A percentile compares a stretch with the other conserved stretches of the same genome.
These are phyloP conservation scores for Trichoderma atroviride DNA, from an alignment of 2,329 filamentous ascomycete genomes.

Conservation along the genomic window DNA sequence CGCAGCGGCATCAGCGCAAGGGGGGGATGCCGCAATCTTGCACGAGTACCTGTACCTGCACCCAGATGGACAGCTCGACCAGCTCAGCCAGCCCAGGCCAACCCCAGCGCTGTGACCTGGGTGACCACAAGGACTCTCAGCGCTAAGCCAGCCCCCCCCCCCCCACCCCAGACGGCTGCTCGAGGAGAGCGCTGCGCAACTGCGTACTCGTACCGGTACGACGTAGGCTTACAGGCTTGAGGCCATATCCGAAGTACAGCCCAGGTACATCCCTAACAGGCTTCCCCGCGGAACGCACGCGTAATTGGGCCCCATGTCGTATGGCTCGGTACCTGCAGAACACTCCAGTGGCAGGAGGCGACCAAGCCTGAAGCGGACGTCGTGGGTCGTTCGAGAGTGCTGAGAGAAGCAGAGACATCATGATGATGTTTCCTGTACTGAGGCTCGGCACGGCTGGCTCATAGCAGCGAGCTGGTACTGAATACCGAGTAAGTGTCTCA, in stretches of 20 bases:
- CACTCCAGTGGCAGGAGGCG: not conserved
- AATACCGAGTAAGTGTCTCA: not conserved
- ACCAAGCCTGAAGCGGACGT: constrained; percentile 16
- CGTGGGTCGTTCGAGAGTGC: constrained; percentile 15
- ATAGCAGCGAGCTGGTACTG: not conserved
- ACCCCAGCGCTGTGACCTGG: not conserved
- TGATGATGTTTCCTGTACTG: constrained; percentile 10
- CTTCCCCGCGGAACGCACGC: constrained; percentile 26
- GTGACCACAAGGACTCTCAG: constrained; percentile 4
- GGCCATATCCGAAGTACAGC: constrained; percentile 8
- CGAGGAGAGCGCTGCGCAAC: not conserved
- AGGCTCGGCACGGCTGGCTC: not conserved
- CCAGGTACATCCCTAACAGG: constrained; percentile 26
- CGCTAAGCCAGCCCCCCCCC: constrained; percentile 13
- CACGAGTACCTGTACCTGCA: not conserved
- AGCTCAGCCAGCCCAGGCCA: not conserved
- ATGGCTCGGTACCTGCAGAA: constrained; percentile 25
- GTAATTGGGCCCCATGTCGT: constrained; percentile 12
- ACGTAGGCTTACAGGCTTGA: not conserved
- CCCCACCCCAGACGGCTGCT: constrained; percentile 5
- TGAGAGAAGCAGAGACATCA: constrained; percentile 7
- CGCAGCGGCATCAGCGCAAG: constrained; percentile 24
- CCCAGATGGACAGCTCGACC: not conserved
- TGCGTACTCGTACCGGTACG: not conserved
- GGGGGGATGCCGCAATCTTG: constrained; percentile 11